phyloP scores from a whole-genome alignment of 1,139 yeast species.

The Pichia sp. region DNA sequence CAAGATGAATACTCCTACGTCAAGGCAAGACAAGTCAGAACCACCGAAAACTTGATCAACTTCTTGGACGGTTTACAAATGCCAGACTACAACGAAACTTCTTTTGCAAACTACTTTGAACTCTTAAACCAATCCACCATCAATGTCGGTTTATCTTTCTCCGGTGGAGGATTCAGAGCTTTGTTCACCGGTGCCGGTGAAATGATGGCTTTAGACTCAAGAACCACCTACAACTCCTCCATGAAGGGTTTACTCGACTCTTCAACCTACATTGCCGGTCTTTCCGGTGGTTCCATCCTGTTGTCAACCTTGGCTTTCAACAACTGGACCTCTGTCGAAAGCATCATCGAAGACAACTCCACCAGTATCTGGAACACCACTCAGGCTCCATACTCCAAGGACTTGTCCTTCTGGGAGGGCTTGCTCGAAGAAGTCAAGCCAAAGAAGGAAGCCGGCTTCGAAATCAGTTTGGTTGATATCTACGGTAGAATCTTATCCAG shows the following conservation, averaged over 20 bases:
- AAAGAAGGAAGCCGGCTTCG: conserved; percentile 51
- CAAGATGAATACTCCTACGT: conserved; percentile 28
- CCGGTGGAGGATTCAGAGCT: conserved; percentile 77
- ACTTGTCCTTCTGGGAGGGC: conserved; percentile 45
- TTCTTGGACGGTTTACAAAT: conserved; percentile 26
- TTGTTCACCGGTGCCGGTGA: conserved; percentile 68
- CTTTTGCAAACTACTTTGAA: conserved; percentile 25
- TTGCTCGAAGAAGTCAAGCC: conserved; percentile 49
- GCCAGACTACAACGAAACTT: conserved; percentile 23
- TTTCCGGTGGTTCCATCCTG: conserved; percentile 73
- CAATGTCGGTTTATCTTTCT: conserved; percentile 58
- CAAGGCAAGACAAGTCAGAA: conserved; percentile 22
- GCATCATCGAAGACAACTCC: conserved; percentile 35
- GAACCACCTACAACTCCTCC: conserved; percentile 33
- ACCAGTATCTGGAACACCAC: conserved; percentile 61
- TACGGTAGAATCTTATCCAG: conserved; percentile 64
- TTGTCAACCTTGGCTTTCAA: conserved; percentile 49
- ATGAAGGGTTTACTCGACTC: conserved; percentile 56
- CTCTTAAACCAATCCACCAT: conserved; percentile 19
- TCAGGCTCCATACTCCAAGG: conserved; percentile 19
- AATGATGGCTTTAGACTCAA: conserved; percentile 49
- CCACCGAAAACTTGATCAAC: conserved; percentile 20
- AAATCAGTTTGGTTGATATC: conserved; percentile 61
- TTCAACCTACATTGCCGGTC: conserved; percentile 55
- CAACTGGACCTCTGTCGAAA: conserved; percentile 44